These are phyloP conservation scores for Tolypocladium inflatum DNA, from an alignment of 2,329 filamentous ascomycete species.

Conservation along the genomic window DNA sequence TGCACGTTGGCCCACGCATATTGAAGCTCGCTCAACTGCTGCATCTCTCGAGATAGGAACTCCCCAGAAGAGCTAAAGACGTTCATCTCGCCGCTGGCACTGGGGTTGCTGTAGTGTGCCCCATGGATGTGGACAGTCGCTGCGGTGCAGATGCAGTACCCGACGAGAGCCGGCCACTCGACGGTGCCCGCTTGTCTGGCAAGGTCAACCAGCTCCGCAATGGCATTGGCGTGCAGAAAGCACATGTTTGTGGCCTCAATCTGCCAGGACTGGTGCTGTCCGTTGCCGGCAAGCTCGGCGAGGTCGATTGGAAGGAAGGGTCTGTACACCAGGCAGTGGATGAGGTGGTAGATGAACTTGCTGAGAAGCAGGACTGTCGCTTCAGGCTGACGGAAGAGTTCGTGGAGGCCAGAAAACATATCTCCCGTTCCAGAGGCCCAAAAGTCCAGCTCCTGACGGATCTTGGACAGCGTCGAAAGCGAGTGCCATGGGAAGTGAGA, in stretches of 20 bases:
- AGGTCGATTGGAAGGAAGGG: slow-evolving; percentile 81
- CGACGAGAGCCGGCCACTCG: slow-evolving; percentile 80
- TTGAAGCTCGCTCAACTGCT: slow-evolving; percentile 65
- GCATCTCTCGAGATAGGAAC: slow-evolving; percentile 69
- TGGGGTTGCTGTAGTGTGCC: slow-evolving; percentile 59
- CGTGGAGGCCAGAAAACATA: slow-evolving; percentile 65
- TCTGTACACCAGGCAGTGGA: slow-evolving; percentile 79
- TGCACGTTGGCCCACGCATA: slow-evolving; percentile 70
- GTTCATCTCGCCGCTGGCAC: slow-evolving; percentile 43
- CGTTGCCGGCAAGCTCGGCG: slow-evolving; percentile 66
- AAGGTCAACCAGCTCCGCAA: slow-evolving; percentile 72
- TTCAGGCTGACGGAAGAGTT: slow-evolving; percentile 67
- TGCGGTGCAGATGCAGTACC: slow-evolving; percentile 78
- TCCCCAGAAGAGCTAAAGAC: slow-evolving; percentile 55
- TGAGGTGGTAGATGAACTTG: slow-evolving; percentile 79
- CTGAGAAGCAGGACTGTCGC: slow-evolving; percentile 71
- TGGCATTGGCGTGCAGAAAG: slow-evolving; percentile 78
- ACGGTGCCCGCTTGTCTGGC: slow-evolving; percentile 64
- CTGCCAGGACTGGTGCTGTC: slow-evolving; percentile 86
- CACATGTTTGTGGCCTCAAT: slow-evolving; percentile 85
- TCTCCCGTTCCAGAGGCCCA: slow-evolving; percentile 79
- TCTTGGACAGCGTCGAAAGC: slow-evolving; percentile 75
- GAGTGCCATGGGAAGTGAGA: slow-evolving; percentile 89
- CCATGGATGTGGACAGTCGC: slow-evolving; percentile 85
- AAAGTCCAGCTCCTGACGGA: slow-evolving; percentile 73